Conservation (phyloP, 192 early-diverging fungal species). For the Bifiguratus adelaidae region DNA sequence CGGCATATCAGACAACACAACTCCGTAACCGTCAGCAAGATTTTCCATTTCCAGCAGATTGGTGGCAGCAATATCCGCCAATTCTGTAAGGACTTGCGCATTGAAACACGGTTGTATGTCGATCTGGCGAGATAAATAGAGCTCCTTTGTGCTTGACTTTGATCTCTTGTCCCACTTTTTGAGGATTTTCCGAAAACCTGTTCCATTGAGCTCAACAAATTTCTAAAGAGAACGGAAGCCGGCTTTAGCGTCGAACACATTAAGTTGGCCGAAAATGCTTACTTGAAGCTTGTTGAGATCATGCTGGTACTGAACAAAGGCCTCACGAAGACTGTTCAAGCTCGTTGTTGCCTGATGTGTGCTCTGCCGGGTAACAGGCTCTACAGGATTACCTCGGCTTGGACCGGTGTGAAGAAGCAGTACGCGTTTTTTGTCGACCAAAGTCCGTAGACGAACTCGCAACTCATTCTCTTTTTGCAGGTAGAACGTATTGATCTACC, state of each 20-base stretch:
- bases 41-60: slow-evolving; percentile 71
- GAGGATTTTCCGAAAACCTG: slow-evolving; percentile 96
- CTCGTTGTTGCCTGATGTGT: no score
- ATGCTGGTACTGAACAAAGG: slow-evolving; percentile 82
- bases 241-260: neutral
- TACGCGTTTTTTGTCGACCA: slow-evolving; percentile 69
- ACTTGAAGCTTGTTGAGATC: slow-evolving; percentile 95
- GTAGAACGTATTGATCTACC: slow-evolving; percentile 90
- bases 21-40: slow-evolving; percentile 35
- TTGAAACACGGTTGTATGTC: slow-evolving; percentile 99
- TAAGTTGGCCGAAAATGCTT: neutral
- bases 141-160: slow-evolving; percentile 94
- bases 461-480: slow-evolving; percentile 93
- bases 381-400: no score
- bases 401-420: no score
- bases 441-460: slow-evolving; percentile 76
- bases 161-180: slow-evolving; percentile 99
- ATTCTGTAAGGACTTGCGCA: slow-evolving; percentile 79
- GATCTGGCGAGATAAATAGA: slow-evolving; percentile 93
- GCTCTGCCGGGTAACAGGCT: no score
- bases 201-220: slow-evolving; percentile 94
- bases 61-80: slow-evolving; percentile 73
- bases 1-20: slow-evolving; percentile 7
- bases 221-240: slow-evolving; percentile 37
- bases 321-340: slow-evolving; percentile 76